Evolutionary conservation across 352 stramenopile genomes (phyloP).

Genomic region (Phytophthora sojae): DNA sequence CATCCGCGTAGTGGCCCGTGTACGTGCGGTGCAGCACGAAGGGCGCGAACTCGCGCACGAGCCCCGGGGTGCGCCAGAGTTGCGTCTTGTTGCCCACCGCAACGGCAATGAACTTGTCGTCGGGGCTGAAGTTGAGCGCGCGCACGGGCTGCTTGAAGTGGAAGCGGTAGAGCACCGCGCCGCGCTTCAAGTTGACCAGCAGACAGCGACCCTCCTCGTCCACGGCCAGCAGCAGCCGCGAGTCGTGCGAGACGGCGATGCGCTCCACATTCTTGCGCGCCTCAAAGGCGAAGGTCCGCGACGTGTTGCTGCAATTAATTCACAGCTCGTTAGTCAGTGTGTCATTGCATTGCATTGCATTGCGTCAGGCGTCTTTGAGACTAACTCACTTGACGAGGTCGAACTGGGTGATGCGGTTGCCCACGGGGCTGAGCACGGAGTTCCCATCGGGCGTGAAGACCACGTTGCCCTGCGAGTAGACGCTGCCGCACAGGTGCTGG

Average conservation of each 20-base stretch:
- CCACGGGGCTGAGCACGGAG: constrained; percentile 91
- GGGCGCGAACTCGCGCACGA: constrained; percentile 92
- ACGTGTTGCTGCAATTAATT: constrained; percentile 69
- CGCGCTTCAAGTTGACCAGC: constrained; percentile 91
- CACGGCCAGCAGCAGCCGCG: constrained; percentile 88
- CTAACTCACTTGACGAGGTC: constrained; percentile 91
- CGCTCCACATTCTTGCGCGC: constrained; percentile 90
- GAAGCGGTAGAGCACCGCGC: constrained; percentile 93
- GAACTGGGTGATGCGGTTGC: constrained; percentile 95
- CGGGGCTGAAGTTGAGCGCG: constrained; percentile 89
- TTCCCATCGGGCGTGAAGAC: constrained; percentile 94
- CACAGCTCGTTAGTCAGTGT: constrained; percentile 1
- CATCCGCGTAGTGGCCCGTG: constrained; percentile 89
- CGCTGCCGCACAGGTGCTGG: constrained; percentile 93
- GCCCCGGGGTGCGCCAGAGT: constrained; percentile 88
- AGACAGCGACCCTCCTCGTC: constrained; percentile 92
- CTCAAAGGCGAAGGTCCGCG: constrained; percentile 93
- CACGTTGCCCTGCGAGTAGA: constrained; percentile 95
- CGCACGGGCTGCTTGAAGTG: constrained; percentile 94
- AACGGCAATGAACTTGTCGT: constrained; percentile 91
- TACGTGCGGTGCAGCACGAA: constrained; percentile 91
- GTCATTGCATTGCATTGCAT: too few species aligned
- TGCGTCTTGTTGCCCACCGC: constrained; percentile 92
- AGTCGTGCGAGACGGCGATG: constrained; percentile 91
- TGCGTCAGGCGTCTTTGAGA: too few species aligned